These are phyloP conservation scores for Piper longum DNA, from an alignment of 164 flowering plant genomes.

Conservation along the genomic window DNA sequence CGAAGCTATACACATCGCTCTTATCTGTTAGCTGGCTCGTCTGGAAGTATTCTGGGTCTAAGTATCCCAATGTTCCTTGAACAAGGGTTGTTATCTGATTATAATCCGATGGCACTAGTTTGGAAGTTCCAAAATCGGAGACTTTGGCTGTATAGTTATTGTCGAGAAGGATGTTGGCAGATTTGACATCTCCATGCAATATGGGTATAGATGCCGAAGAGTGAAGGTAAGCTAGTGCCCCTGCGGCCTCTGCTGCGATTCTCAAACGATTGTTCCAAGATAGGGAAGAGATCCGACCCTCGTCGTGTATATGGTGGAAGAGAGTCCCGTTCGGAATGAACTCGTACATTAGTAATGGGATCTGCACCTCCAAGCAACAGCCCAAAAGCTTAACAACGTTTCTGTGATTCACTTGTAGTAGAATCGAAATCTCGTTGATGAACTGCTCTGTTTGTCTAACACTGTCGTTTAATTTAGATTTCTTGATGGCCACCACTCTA, in stretches of 20 bases:
- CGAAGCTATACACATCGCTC: slow-evolving; percentile 13
- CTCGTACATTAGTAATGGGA: slow-evolving; percentile 35
- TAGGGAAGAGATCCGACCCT: neutral
- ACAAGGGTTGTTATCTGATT: slow-evolving; percentile 6
- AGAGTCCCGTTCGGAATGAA: slow-evolving; percentile 32
- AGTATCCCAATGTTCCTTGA: slow-evolving; percentile 8
- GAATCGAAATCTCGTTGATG: slow-evolving; percentile 3
- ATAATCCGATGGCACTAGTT: slow-evolving; percentile 3
- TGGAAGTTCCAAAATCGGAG: slow-evolving; percentile 17
- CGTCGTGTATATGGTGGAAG: slow-evolving; percentile 19
- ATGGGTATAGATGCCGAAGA: slow-evolving; percentile 28
- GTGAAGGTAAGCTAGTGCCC: slow-evolving; percentile 26
- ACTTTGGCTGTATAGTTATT: slow-evolving; percentile 24
- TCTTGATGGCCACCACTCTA: slow-evolving; percentile 11
- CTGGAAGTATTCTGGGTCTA: slow-evolving; percentile 9
- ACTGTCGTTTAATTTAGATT: slow-evolving; percentile 6
- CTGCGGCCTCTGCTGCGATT: slow-evolving; percentile 21
- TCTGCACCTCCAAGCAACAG: slow-evolving; percentile 31
- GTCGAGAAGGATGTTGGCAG: slow-evolving; percentile 30
- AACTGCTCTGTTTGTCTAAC: slow-evolving; percentile 1
- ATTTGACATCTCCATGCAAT: slow-evolving; percentile 31
- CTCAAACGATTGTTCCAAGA: slow-evolving; percentile 19
- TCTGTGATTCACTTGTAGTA: slow-evolving; percentile 29
- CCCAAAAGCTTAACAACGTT: slow-evolving; percentile 34
- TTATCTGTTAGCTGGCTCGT: slow-evolving; percentile 7